Percentiles rank a stretch among this genome's conserved stretches.
These are phyloP conservation scores for Aciculoconidium aculeatum DNA, from an alignment of 805 yeast species.

Conservation along the genomic window DNA sequence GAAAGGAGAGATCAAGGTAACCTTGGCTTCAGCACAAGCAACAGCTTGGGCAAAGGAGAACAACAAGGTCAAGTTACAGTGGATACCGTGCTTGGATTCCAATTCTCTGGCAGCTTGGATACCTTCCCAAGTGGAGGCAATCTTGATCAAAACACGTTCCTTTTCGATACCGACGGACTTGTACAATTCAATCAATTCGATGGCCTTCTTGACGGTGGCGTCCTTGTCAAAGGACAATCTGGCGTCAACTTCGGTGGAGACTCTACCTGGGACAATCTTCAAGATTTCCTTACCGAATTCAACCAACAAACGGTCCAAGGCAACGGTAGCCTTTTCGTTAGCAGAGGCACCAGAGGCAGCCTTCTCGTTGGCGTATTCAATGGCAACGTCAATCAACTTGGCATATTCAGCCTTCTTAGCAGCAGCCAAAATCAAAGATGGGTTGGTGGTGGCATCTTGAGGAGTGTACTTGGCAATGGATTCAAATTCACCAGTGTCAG, in stretches of 20 bases:
- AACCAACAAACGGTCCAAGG: slow-evolving; percentile 87
- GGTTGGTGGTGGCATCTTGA: slow-evolving; percentile 99
- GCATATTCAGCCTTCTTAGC: slow-evolving; percentile 87
- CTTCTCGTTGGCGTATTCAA: slow-evolving; percentile 75
- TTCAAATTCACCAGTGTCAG: slow-evolving; percentile 99
- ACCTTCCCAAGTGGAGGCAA: slow-evolving; percentile 99
- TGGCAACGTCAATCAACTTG: slow-evolving; percentile 83
- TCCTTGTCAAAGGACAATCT: slow-evolving; percentile 94
- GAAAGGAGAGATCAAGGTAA: slow-evolving; percentile 95
- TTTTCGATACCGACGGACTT: slow-evolving; percentile 76
- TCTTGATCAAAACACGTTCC: slow-evolving; percentile 90
- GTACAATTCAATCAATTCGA: slow-evolving; percentile 83
- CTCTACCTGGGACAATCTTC: slow-evolving; percentile 96
- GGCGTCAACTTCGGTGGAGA: slow-evolving; percentile 98
- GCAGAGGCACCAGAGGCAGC: slow-evolving; percentile 40
- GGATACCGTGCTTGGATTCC: slow-evolving; percentile 85
- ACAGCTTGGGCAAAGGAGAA: slow-evolving; percentile 97
- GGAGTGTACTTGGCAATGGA: slow-evolving; percentile 97
- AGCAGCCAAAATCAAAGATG: slow-evolving; percentile 95
- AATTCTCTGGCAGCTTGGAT: slow-evolving; percentile 96
- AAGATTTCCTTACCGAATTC: slow-evolving; percentile 95
- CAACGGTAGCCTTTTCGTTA: slow-evolving; percentile 70
- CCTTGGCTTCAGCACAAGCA: slow-evolving; percentile 97
- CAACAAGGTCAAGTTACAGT: slow-evolving; percentile 90
- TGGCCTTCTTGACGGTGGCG: slow-evolving; percentile 90